Evolutionary conservation across 257 asterid genomes (phyloP), one percentile per base, ranked within the genome.

Genomic region (Gentiana macrophylla): DNA sequence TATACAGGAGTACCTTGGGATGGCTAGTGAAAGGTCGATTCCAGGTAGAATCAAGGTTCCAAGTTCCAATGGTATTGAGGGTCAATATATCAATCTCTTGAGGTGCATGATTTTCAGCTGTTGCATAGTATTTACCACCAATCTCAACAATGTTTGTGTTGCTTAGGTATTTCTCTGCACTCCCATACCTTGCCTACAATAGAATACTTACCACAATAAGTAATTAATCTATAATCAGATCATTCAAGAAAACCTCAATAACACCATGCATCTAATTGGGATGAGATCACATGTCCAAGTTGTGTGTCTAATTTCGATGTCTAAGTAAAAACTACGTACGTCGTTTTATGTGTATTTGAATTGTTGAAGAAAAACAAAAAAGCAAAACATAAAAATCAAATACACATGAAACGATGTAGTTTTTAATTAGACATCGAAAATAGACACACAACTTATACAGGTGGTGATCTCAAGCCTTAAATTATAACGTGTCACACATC

Each of bases 11-110:
- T 60, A 84, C 94, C 89, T 84, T 79, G 9, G 89, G 83, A 59
- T 84, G 94, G 63, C 83, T 71, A 52, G 86, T 80, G 64, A 81
- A 84, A 10, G 86, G 86, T 67, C 94, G 72, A 32, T 59, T 63
- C 89, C 89, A 84, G 48, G 74, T 50, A 52, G 77, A 78, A 46
- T 67, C 55, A 6, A 79, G 47, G 35, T 78, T 76, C 86, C 89
- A 79, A 60, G 74, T 69, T 10, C 52, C 73, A 24, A 52, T 37
- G 24, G 86, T 80, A 66, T 72, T 71, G 5, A 84, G 53, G 0
- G 86, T 70, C 11, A 4, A 37, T 32, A 79, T 59, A 60, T 79
- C 89, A 4, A 81, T 74, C 54, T 81, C 83, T 60, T 72, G 84
- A 36, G 94, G 94, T 15, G 73, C 45, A 65, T 79, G 80, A 56